Percentiles rank a stretch among this genome's conserved stretches.
These are phyloP conservation scores for Neurospora tetraspora DNA, from an alignment of 495 filamentous ascomycete species.

Conservation along the genomic window DNA sequence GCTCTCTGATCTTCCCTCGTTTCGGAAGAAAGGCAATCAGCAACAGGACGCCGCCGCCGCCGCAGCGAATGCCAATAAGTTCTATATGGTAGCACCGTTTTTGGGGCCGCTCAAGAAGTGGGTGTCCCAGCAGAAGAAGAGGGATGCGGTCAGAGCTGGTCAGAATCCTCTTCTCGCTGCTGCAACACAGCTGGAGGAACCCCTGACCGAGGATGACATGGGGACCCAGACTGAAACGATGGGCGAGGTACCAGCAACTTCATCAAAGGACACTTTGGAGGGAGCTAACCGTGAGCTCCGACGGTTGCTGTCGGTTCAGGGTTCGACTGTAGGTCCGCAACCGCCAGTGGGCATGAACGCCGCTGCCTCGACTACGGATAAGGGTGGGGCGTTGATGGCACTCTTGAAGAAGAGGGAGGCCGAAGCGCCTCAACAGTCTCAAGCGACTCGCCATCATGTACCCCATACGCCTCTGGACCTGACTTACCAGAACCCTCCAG, in stretches of 20 bases:
- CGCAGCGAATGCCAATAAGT: slow-evolving; percentile 67
- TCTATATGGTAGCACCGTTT: slow-evolving; percentile 97
- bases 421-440: slow-evolving; percentile 11
- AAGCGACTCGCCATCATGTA: slow-evolving; percentile 4
- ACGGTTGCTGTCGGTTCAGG: slow-evolving; percentile 52
- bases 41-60: slow-evolving; percentile 36
- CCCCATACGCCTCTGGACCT: slow-evolving; percentile 35
- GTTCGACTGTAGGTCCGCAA: slow-evolving; percentile 35
- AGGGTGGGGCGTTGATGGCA: slow-evolving; percentile 23
- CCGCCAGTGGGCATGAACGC: slow-evolving; percentile 8
- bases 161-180: slow-evolving; percentile 19
- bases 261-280: slow-evolving; percentile 32
- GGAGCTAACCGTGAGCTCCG: slow-evolving; percentile 56
- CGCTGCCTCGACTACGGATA: slow-evolving; percentile 15
- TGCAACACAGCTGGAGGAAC: slow-evolving; percentile 23
- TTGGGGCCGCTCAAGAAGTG: slow-evolving; percentile 78
- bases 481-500: slow-evolving; percentile 22
- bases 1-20: slow-evolving; percentile 75
- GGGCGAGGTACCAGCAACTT: slow-evolving; percentile 5
- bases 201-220: slow-evolving; percentile 33
- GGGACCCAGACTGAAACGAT: slow-evolving; percentile 18
- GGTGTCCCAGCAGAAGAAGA: slow-evolving; percentile 73
- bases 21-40: slow-evolving; percentile 47
- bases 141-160: slow-evolving; percentile 37
- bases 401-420: slow-evolving; percentile 20